Conservation (phyloP, 768 basidiomycete species). For the Dentipellis sp. region DNA sequence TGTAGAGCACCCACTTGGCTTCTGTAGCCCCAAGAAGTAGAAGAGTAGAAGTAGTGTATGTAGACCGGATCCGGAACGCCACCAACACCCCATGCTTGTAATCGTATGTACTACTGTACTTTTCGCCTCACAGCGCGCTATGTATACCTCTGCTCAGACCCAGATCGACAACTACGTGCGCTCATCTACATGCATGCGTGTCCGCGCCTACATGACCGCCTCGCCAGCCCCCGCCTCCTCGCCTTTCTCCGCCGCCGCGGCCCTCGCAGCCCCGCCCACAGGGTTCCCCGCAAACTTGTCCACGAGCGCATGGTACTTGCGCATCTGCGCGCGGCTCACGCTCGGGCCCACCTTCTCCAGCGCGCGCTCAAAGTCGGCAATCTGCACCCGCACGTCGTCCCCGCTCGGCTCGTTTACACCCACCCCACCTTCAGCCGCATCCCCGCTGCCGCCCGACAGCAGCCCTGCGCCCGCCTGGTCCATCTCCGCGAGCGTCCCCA, state of each 20-base stretch:
- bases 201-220: not conserved
- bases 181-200: too few relatives aligned
- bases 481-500: slow-evolving; percentile 61
- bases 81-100: too few relatives aligned
- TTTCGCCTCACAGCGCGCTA: too few relatives aligned
- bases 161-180: too few relatives aligned
- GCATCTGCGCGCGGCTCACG: slow-evolving; percentile 71
- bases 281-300: slow-evolving; percentile 80
- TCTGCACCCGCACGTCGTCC: slow-evolving; percentile 40
- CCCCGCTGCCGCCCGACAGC: slow-evolving; percentile 15
- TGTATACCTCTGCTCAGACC: too few relatives aligned
- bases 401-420: too few relatives aligned
- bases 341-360: slow-evolving; percentile 80
- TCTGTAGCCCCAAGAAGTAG: not conserved
- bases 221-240: not conserved
- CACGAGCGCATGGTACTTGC: slow-evolving; percentile 73
- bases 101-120: too few relatives aligned
- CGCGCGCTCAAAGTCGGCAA: slow-evolving; percentile 66
- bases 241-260: slow-evolving; percentile 12
- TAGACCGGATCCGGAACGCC: too few relatives aligned
- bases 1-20: not conserved
- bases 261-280: slow-evolving; percentile 24
- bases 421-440: slow-evolving; percentile 13
- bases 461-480: slow-evolving; percentile 20
- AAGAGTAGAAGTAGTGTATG: not conserved